Conservation (phyloP, 768 basidiomycete species). For the Hemileccinum impolitum region DNA sequence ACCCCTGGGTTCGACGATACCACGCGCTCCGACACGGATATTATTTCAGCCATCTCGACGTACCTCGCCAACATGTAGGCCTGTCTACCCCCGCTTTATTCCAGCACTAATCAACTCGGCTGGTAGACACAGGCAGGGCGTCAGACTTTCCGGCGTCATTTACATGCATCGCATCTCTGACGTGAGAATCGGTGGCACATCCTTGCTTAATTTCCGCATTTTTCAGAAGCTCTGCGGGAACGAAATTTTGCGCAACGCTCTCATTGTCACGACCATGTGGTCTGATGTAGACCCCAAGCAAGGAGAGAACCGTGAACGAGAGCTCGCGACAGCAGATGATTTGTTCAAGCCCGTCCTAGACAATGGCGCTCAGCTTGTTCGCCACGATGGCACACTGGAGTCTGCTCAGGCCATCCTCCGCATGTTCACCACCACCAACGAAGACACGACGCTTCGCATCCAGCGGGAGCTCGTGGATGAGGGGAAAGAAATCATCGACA, state of each 20-base stretch:
- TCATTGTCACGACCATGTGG: constrained; percentile 56
- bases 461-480: constrained; percentile 53
- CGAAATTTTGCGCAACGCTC: constrained; percentile 42
- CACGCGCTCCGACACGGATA: constrained; percentile 42
- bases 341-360: constrained; percentile 52
- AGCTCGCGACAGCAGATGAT: constrained; percentile 36
- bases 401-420: constrained; percentile 44
- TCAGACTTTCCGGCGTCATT: constrained; percentile 46
- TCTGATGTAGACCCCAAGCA: constrained; percentile 34
- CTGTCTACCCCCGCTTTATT: not conserved
- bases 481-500: constrained; percentile 47
- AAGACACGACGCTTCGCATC: constrained; percentile 46
- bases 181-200: constrained; percentile 45
- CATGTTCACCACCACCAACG: constrained; percentile 36
- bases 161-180: constrained; percentile 56
- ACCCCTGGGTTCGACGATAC: constrained; percentile 64
- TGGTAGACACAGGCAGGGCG: constrained; percentile 27
- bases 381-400: constrained; percentile 38
- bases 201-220: constrained; percentile 46
- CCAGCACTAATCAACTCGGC: not conserved
- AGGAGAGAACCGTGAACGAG: constrained; percentile 42
- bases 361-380: constrained; percentile 42
- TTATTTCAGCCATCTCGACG: constrained; percentile 46
- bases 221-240: constrained; percentile 53
- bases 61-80: constrained; percentile 31